Conservation (phyloP, 176 grass and related monocot genomes). For the Alopecurus myosuroides region DNA sequence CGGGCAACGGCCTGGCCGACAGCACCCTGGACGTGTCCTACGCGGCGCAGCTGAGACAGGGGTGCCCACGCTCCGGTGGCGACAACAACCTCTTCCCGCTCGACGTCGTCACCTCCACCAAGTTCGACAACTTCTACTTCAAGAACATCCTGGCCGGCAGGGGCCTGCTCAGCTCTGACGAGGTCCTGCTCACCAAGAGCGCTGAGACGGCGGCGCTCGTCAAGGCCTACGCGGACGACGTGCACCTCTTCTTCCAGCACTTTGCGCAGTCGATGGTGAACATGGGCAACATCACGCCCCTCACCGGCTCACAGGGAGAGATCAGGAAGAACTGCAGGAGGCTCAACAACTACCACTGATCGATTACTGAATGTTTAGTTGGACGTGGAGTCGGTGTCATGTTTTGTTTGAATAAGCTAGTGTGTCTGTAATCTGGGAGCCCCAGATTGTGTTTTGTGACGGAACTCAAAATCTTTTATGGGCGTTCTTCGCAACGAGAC, state of each 20-base stretch:
- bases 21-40: constrained; percentile 21
- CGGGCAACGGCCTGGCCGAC: constrained; percentile 31
- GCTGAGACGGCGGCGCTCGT: constrained; percentile 21
- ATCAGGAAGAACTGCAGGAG: constrained; percentile 43
- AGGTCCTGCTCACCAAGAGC: constrained; percentile 36
- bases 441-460: background rate
- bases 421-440: background rate
- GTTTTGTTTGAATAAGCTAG: constrained; percentile 30
- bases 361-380: no score
- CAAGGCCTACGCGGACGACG: background rate
- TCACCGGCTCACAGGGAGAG: constrained; percentile 17
- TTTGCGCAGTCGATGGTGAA: constrained; percentile 49
- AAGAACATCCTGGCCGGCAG: constrained; percentile 38
- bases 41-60: constrained; percentile 13
- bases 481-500: no score
- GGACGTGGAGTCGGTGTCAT: constrained; percentile 1
- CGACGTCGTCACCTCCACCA: constrained; percentile 28
- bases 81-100: constrained; percentile 37
- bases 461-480: background rate
- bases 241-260: constrained; percentile 27
- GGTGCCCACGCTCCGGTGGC: constrained; percentile 32
- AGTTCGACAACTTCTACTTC: constrained; percentile 54
- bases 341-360: constrained; percentile 27
- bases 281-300: constrained; percentile 42
- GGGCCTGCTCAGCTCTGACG: constrained; percentile 45